Conservation (phyloP, 139 green algal genomes). For the Desmodesmus armatus region DNA sequence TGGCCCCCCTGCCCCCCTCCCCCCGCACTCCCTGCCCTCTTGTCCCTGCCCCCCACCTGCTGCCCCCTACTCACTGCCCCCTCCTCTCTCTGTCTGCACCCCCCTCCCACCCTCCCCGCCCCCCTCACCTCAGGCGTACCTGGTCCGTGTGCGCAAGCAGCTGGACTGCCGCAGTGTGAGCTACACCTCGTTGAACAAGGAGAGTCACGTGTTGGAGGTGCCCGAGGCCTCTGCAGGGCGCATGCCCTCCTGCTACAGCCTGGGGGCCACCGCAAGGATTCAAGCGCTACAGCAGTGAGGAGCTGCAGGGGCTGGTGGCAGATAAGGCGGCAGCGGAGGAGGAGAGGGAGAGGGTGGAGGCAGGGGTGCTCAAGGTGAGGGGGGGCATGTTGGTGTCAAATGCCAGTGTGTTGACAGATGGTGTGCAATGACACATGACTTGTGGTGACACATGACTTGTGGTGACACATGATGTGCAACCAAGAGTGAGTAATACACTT, state of each 20-base stretch:
- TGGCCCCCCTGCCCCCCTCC: not conserved
- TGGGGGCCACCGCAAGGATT: slow-evolving; percentile 82
- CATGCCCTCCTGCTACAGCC: slow-evolving; percentile 64
- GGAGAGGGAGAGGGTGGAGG: slow-evolving; percentile 70
- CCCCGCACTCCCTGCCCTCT: not conserved
- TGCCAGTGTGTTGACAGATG: too few species aligned
- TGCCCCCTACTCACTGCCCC: too few species aligned
- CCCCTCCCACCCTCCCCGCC: not conserved
- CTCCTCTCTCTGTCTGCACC: not conserved
- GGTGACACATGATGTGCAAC: too few species aligned
- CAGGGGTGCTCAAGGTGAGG: slow-evolving; percentile 64
- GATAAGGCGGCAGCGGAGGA: slow-evolving; percentile 59
- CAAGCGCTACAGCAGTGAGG: slow-evolving; percentile 71
- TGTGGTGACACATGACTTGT: too few species aligned
- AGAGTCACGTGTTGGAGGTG: slow-evolving; percentile 92
- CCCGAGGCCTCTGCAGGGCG: slow-evolving; percentile 58
- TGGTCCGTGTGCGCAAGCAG: slow-evolving; percentile 53
- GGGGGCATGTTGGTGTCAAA: too few species aligned
- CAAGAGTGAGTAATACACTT: too few species aligned
- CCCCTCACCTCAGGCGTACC: slow-evolving; percentile 45
- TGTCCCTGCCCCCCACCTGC: too few species aligned
- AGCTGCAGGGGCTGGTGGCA: slow-evolving; percentile 74
- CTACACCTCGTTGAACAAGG: slow-evolving; percentile 88
- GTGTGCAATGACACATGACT: too few species aligned
- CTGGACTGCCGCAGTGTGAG: slow-evolving; percentile 52